Conservation (phyloP, 768 basidiomycete genomes). For the Cystobasidium ongulense region DNA sequence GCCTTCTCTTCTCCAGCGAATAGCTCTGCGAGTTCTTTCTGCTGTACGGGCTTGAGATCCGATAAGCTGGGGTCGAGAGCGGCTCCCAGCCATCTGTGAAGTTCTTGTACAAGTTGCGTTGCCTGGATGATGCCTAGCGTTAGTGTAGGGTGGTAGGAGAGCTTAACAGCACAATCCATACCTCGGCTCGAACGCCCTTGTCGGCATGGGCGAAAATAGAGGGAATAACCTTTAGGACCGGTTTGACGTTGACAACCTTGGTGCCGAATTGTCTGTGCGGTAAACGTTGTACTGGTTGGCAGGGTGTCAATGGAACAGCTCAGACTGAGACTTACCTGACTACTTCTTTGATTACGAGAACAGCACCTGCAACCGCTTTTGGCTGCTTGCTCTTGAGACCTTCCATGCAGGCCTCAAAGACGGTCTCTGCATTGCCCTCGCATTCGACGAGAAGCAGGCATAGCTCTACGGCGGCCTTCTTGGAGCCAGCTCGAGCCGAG, state of each 20-base stretch:
- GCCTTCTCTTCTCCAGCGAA: conserved; percentile 58
- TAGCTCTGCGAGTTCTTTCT: conserved; percentile 85
- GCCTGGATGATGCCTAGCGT: conserved; percentile 53
- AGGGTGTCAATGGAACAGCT: neutral
- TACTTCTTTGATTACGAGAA: conserved; percentile 71
- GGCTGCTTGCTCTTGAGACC: conserved; percentile 89
- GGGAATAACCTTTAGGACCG: conserved; percentile 74
- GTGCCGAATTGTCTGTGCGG: conserved; percentile 64
- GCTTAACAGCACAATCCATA: neutral
- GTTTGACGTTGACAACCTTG: conserved; percentile 62
- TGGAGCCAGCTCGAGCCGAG: conserved; percentile 71
- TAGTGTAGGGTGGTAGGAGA: conserved; percentile 14
- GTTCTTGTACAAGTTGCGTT: conserved; percentile 58
- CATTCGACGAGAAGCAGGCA: conserved; percentile 84
- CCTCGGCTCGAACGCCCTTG: conserved; percentile 85
- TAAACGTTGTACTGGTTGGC: neutral
- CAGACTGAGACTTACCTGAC: conserved; percentile 57
- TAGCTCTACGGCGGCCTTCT: conserved; percentile 74
- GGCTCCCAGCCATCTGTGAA: conserved; percentile 79
- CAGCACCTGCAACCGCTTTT: conserved; percentile 74
- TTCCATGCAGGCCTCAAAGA: conserved; percentile 72
- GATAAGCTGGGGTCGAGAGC: conserved; percentile 74
- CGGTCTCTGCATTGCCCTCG: conserved; percentile 74
- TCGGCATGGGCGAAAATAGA: conserved; percentile 93
- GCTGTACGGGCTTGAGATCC: conserved; percentile 92